phyloP scores from a whole-genome alignment of 257 asterid species.

The Penstemon davidsonii region DNA sequence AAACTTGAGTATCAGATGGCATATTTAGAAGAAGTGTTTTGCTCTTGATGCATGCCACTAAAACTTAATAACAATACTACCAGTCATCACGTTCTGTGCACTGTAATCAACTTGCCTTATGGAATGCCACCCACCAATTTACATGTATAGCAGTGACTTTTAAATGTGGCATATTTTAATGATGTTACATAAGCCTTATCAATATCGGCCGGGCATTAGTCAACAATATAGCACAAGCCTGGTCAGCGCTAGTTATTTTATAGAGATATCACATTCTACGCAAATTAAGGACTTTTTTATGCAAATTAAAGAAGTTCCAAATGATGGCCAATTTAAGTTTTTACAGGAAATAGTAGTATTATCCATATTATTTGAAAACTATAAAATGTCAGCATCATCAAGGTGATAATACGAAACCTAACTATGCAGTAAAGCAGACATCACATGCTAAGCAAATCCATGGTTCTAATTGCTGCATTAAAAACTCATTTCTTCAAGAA shows the following conservation, averaged over 20 bases:
- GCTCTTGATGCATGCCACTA: background rate
- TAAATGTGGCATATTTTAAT: conserved; percentile 12
- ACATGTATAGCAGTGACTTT: background rate
- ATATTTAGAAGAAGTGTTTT: background rate
- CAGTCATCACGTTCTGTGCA: background rate
- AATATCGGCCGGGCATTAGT: background rate
- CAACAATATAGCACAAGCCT: conserved; percentile 1
- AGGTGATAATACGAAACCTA: background rate
- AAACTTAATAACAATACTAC: too few species aligned
- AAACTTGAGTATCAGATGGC: background rate
- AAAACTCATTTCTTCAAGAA: background rate
- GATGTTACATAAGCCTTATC: background rate
- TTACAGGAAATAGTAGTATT: too few species aligned
- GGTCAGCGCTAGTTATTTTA: background rate
- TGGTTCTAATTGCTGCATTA: too few species aligned
- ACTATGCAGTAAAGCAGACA: background rate
- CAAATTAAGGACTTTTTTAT: too few species aligned
- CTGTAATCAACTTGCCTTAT: background rate
- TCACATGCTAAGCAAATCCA: background rate
- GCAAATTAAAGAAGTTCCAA: too few species aligned
- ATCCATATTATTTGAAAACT: background rate
- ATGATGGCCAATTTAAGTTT: too few species aligned
- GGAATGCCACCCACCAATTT: background rate
- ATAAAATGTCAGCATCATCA: background rate
- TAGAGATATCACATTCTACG: background rate